These are phyloP conservation scores for Kwoniella bestiolae DNA, from an alignment of 768 basidiomycete species.

Conservation along the genomic window DNA sequence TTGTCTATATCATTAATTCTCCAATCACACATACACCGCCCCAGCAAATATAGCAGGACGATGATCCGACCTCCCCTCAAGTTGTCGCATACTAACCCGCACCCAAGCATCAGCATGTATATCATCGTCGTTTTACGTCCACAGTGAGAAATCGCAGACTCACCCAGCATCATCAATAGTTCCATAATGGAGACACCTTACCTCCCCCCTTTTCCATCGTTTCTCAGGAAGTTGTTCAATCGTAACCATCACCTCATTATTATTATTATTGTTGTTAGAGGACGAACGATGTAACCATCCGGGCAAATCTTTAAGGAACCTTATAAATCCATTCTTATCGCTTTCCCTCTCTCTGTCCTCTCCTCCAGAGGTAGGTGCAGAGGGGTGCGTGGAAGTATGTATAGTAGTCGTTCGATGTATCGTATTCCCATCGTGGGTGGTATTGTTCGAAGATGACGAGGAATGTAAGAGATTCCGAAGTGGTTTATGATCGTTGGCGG, in stretches of 20 bases:
- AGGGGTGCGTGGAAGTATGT: slow-evolving; percentile 11
- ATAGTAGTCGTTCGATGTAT: slow-evolving; percentile 9
- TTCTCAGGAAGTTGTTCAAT: slow-evolving; percentile 6
- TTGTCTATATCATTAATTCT: background rate
- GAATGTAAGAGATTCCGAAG: background rate
- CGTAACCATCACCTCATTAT: background rate
- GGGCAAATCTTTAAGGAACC: slow-evolving; percentile 46
- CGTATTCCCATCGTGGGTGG: background rate
- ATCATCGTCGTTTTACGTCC: too few species aligned
- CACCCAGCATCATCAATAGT: slow-evolving; percentile 56
- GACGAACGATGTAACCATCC: slow-evolving; percentile 37
- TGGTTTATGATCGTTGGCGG: background rate
- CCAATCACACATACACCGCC: slow-evolving; percentile 48
- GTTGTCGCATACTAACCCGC: slow-evolving; percentile 44
- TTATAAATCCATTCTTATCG: slow-evolving; percentile 32
- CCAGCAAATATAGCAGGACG: slow-evolving; percentile 56
- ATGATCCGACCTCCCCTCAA: slow-evolving; percentile 57
- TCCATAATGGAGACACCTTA: slow-evolving; percentile 55
- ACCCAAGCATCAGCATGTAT: slow-evolving; percentile 9
- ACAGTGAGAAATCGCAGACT: slow-evolving; percentile 4
- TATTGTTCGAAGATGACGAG: slow-evolving; percentile 1
- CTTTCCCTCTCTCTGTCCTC: slow-evolving; percentile 9
- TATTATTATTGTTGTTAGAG: background rate
- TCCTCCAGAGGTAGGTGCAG: background rate
- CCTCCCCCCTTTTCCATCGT: slow-evolving; percentile 47